Base-by-base conservation (phyloP, 768 basidiomycete genomes). In the Boletus coccyginus region DNA sequence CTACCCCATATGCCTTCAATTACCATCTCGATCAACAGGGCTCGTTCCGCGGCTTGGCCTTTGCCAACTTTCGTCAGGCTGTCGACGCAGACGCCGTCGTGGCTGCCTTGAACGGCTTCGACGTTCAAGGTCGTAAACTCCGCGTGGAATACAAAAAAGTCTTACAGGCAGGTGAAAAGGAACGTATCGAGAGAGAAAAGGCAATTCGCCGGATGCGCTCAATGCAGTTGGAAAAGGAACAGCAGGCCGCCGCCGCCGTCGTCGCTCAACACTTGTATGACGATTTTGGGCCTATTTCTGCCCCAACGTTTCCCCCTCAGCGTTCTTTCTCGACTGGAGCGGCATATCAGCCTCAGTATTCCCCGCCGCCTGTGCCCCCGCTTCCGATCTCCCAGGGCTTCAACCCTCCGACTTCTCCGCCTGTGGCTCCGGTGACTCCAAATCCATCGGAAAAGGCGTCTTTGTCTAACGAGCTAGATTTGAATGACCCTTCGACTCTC, bases 71-170 rank as follows among this genome's bases (percentile, higher is more conserved):
- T 76, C 86, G 95, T 52, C 89, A 91, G 63, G 76, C 94, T 11
- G 81, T 77, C 0, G 97, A 99, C 65, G 97, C 97, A 0, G 94
- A 96, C 65, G 91, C 94, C 16, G 94, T 96, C 52, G 96, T 98
- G 6, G 94, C 84, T 39, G 97, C 97, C 41, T 77, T 99, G 66
- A 98, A 98, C 65, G 96, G 96, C 12, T 95, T 92, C 69, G 94
- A 95, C 64, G 90, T 97, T 35, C 91, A 94, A 66, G 97, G 97
- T 24, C 91, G 97, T 65, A 98, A 98, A 74, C 80, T 99, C 49
- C 90, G 97, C 42, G 96, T 98, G 53, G 97, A 99, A 74, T 98
- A 98, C 79, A 99, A 99, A 79, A 98, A 98, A 74, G 96, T 98
- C 9, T 77, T 99, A n/a, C 95, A 98, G 72, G 94, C 95, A 5